Percentiles rank a stretch among this genome's conserved stretches.
phyloP scores from a whole-genome alignment of 495 filamentous ascomycete genomes.

The Aspergillus diversus region DNA sequence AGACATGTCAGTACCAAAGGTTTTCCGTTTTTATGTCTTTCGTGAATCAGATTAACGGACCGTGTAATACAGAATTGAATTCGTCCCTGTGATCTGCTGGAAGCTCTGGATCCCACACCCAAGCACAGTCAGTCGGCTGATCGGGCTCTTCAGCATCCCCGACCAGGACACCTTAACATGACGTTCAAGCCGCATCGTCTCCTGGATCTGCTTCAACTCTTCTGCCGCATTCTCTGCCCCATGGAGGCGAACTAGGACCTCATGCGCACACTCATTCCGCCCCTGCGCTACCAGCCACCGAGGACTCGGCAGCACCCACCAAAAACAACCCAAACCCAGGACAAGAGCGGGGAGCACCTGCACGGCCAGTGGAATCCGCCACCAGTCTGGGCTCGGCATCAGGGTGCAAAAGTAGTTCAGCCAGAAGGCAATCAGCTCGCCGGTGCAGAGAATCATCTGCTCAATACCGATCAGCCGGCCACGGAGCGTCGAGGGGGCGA shows the following conservation, averaged over 20 bases:
- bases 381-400: no score
- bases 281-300: slow-evolving; percentile 73
- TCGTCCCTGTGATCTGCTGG: slow-evolving; percentile 43
- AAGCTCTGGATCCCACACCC: slow-evolving; percentile 42
- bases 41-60: slow-evolving; percentile 11
- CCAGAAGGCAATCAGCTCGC: no score
- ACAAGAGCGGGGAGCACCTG: no score
- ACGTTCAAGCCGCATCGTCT: slow-evolving; percentile 75
- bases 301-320: slow-evolving; percentile 63
- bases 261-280: slow-evolving; percentile 67
- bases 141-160: slow-evolving; percentile 41
- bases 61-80: slow-evolving; percentile 38
- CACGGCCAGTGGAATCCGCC: no score
- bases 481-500: slow-evolving; percentile 55
- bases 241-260: slow-evolving; percentile 67
- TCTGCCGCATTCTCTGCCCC: slow-evolving; percentile 58
- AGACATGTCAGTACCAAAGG: not conserved
- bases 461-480: slow-evolving; percentile 60
- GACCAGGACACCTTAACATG: slow-evolving; percentile 70
- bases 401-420: no score
- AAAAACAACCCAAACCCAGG: no score
- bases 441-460: no score
- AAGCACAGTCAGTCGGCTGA: slow-evolving; percentile 27
- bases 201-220: slow-evolving; percentile 78
- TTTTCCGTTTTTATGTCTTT: not conserved